These are phyloP conservation scores for Lepidium sativum DNA, from an alignment of 345 rosid genomes.

Conservation along the genomic window DNA sequence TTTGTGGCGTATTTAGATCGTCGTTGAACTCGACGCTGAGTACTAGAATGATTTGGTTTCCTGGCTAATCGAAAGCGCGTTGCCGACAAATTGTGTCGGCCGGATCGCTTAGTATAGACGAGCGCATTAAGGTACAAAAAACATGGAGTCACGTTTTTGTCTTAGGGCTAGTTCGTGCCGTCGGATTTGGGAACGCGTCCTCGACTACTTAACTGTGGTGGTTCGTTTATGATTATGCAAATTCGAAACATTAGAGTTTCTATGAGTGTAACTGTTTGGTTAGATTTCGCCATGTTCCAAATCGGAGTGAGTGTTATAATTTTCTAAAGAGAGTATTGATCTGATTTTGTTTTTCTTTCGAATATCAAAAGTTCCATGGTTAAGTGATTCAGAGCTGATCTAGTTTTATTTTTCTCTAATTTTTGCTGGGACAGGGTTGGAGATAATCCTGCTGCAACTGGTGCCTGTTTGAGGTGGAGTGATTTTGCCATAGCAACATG, in stretches of 20 bases:
- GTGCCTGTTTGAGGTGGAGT: conserved; percentile 23
- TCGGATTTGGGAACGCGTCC: conserved; percentile 5
- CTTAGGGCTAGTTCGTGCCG: neutral
- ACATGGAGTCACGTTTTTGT: neutral
- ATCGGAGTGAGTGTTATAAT: neutral
- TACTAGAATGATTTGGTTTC: neutral
- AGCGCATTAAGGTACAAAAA: neutral
- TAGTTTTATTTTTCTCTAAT: neutral
- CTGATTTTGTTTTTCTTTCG: neutral
- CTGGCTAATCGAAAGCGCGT: conserved; percentile 10
- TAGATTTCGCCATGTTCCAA: neutral
- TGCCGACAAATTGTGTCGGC: conserved; percentile 11
- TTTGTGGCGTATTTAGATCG: conserved; percentile 5
- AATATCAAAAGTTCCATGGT: neutral
- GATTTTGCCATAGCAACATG: conserved; percentile 36
- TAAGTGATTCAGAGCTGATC: conserved; percentile 4
- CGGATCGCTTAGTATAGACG: neutral
- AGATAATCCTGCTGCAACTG: neutral
- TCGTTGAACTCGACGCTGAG: neutral
- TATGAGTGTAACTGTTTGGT: neutral
- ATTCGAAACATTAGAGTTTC: neutral
- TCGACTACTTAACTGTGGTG: neutral
- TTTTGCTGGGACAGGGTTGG: neutral
- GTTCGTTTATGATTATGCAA: neutral
- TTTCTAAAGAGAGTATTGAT: neutral